Conservation (phyloP, 371 early-diverging fungal species). For the Mucor circinelloides region DNA sequence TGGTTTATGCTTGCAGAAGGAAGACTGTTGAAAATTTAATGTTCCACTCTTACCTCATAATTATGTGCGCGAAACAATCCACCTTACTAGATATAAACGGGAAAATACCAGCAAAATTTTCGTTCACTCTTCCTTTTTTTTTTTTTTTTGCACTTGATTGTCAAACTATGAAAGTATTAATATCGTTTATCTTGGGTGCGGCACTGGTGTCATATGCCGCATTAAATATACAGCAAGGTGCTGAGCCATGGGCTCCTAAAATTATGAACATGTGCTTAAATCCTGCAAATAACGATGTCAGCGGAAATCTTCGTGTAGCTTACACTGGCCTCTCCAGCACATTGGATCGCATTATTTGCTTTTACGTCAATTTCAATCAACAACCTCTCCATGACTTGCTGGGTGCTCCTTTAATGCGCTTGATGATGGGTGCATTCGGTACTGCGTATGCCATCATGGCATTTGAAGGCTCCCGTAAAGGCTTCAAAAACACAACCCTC, state of each 20-base stretch:
- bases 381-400: slow-evolving; percentile 15
- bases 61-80: not conserved
- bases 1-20: not conserved
- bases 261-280: slow-evolving; percentile 21
- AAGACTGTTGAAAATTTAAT: slow-evolving; percentile 4
- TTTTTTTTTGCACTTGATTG: not conserved
- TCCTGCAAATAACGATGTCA: slow-evolving; percentile 10
- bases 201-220: not conserved
- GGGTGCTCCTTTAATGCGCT: slow-evolving; percentile 8
- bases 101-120: not conserved
- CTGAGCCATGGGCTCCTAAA: slow-evolving; percentile 17
- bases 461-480: slow-evolving; percentile 29
- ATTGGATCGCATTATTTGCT: slow-evolving; percentile 18
- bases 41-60: slow-evolving; percentile 1
- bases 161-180: slow-evolving; percentile 5
- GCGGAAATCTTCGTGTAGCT: slow-evolving; percentile 17
- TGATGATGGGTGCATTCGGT: slow-evolving; percentile 19
- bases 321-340: slow-evolving; percentile 11
- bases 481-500: slow-evolving; percentile 14
- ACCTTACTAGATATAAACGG: not conserved
- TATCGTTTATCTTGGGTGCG: slow-evolving; percentile 2
- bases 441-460: slow-evolving; percentile 24
- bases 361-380: slow-evolving; percentile 18
- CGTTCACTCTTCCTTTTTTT: not conserved
- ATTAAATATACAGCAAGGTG: not conserved